Evolutionary conservation across 257 asterid species (phyloP).

Genomic region (Lycium barbarum): DNA sequence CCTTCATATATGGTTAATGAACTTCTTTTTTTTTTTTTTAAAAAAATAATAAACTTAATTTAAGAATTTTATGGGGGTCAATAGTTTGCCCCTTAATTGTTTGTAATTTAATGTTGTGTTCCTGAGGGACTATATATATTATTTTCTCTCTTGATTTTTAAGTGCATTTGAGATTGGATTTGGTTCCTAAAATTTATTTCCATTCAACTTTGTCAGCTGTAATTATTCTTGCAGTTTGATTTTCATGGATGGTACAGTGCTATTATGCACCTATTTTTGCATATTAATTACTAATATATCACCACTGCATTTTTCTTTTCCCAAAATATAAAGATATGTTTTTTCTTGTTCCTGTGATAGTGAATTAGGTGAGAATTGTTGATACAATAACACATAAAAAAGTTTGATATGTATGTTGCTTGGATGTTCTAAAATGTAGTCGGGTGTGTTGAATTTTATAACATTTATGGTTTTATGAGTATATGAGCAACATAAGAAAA

Average conservation of each 20-base stretch:
- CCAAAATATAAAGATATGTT: too few relatives aligned
- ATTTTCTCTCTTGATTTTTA: not conserved
- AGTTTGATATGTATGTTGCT: not conserved
- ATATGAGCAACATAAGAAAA: too few relatives aligned
- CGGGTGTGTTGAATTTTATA: not conserved
- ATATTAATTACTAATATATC: too few relatives aligned
- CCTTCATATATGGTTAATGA: not conserved
- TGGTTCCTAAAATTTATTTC: constrained; percentile 25
- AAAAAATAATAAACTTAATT: too few relatives aligned
- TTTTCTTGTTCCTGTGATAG: too few relatives aligned
- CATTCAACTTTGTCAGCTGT: constrained; percentile 41
- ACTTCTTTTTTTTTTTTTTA: not conserved
- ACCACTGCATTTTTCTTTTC: too few relatives aligned
- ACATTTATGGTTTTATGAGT: not conserved
- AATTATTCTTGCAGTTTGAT: constrained; percentile 36
- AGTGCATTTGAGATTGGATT: not conserved
- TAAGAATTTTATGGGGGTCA: too few relatives aligned
- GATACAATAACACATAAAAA: too few relatives aligned
- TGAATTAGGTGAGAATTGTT: too few relatives aligned
- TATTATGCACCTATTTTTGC: not conserved
- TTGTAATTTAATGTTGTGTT: not conserved
- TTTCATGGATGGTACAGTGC: constrained; percentile 37
- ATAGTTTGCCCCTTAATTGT: too few relatives aligned
- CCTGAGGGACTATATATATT: constrained; percentile 1
- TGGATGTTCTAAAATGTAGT: not conserved